These are phyloP conservation scores for Epichloe typhina DNA, from an alignment of 2,329 filamentous ascomycete genomes.

Conservation along the genomic window DNA sequence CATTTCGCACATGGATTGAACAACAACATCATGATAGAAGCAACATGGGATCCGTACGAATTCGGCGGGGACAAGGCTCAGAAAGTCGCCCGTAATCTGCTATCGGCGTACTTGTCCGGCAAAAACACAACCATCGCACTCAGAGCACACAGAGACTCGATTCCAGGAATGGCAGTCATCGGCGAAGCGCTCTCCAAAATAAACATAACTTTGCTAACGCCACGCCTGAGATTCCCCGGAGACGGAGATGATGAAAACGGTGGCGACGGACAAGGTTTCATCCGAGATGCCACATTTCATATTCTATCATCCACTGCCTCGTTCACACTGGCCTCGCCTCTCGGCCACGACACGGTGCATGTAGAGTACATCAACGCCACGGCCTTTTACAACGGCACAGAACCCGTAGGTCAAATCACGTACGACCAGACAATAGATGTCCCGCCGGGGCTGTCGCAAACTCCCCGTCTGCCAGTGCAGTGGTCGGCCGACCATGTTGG, in stretches of 20 bases:
- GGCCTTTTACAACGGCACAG: slow-evolving; percentile 70
- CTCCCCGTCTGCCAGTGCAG: slow-evolving; percentile 67
- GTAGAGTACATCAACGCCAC: slow-evolving; percentile 73
- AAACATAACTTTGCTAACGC: slow-evolving; percentile 58
- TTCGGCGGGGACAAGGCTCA: slow-evolving; percentile 49
- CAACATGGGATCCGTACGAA: slow-evolving; percentile 57
- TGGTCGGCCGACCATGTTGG: slow-evolving; percentile 69
- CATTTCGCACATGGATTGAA: slow-evolving; percentile 58
- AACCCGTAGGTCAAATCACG: slow-evolving; percentile 63
- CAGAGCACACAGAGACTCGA: slow-evolving; percentile 54
- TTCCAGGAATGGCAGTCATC: slow-evolving; percentile 61
- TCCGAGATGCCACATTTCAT: slow-evolving; percentile 77
- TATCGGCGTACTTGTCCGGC: slow-evolving; percentile 81
- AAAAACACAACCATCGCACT: slow-evolving; percentile 72
- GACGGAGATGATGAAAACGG: slow-evolving; percentile 14
- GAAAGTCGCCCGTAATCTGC: slow-evolving; percentile 52
- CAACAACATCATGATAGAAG: slow-evolving; percentile 50
- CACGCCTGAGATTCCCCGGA: slow-evolving; percentile 48
- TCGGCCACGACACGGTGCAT: slow-evolving; percentile 58
- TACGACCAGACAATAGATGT: slow-evolving; percentile 65
- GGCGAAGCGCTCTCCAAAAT: slow-evolving; percentile 61
- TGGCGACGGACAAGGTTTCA: slow-evolving; percentile 47
- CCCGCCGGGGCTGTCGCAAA: slow-evolving; percentile 57
- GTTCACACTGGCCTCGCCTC: slow-evolving; percentile 71
- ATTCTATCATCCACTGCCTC: slow-evolving; percentile 74